These are phyloP conservation scores for Microsporum ferrugineum DNA, from an alignment of 2,329 filamentous ascomycete species.

Conservation along the genomic window DNA sequence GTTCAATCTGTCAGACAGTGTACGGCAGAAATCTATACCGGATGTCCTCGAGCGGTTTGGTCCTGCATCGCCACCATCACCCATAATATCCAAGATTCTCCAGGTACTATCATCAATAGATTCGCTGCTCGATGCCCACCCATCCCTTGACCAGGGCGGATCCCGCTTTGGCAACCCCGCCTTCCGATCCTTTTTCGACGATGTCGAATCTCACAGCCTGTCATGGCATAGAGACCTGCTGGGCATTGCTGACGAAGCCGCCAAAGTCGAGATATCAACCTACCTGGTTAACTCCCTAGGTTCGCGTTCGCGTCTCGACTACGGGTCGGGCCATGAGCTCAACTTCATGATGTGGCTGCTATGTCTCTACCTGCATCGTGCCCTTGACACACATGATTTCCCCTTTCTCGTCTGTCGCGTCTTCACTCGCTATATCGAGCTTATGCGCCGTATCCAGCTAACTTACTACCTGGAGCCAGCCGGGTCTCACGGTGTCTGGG, in stretches of 20 bases:
- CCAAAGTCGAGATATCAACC: slow-evolving; percentile 59
- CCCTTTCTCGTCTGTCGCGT: slow-evolving; percentile 62
- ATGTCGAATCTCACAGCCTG: slow-evolving; percentile 30
- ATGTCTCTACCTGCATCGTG: slow-evolving; percentile 70
- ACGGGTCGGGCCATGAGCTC: slow-evolving; percentile 91
- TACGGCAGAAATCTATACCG: slow-evolving; percentile 58
- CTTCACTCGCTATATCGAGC: slow-evolving; percentile 67
- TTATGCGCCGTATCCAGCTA: slow-evolving; percentile 81
- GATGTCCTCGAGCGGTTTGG: slow-evolving; percentile 45
- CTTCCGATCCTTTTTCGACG: slow-evolving; percentile 67
- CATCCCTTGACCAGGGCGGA: slow-evolving; percentile 73
- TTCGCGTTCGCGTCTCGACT: slow-evolving; percentile 79
- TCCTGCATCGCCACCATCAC: slow-evolving; percentile 37
- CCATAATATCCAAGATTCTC: slow-evolving; percentile 53
- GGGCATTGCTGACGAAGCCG: slow-evolving; percentile 31
- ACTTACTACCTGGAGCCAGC: slow-evolving; percentile 96
- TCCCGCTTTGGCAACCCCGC: slow-evolving; percentile 91
- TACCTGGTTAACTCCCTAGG: slow-evolving; percentile 81
- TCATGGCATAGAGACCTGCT: slow-evolving; percentile 34
- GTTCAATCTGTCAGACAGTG: slow-evolving; percentile 73
- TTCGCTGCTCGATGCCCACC: slow-evolving; percentile 53
- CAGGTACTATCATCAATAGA: slow-evolving; percentile 59
- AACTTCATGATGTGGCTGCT: slow-evolving; percentile 96
- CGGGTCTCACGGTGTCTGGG: slow-evolving; percentile 95
- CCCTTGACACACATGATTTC: slow-evolving; percentile 57